Base-by-base conservation (phyloP, 2,329 filamentous ascomycete genomes). In the Neofusicoccum parvum region DNA sequence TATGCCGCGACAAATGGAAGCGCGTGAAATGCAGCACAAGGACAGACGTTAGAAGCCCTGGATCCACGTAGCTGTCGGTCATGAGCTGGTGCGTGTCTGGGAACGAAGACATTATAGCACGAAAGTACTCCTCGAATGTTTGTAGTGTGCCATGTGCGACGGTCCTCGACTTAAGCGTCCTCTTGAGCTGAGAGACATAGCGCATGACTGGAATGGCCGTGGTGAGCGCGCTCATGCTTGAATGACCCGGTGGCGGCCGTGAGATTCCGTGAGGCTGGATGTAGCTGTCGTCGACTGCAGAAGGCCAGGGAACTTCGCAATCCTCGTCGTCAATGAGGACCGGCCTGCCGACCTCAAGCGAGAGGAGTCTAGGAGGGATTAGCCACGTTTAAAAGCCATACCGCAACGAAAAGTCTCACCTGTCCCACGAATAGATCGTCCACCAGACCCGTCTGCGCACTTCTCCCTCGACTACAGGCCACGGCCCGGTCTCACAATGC, bases 391-490 rank as follows among this genome's bases (percentile, higher is more conserved):
- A 43, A 56, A 46, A n/a, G 11, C 15, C 14, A 5, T 17, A 14
- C 12, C 5, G 37, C 37, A 14, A 1, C 43, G 41, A 7, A 10
- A 5, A 32, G 11, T 74, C 82, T 73, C 75, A 89, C 87, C 93
- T 88, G 79, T 99, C 95, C 80, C 94, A 88, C 50, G 92, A 87
- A 78, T 98, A 98, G 65, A 97, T 87, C 14, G 92, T 88, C 93
- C 95, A 99, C 94, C 94, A 99, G 2, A 95, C 87, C 64, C 94
- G 86, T 67, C 91, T 88, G 64, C 94, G 88, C 87, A 94, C 93
- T 77, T 98, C 94, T 11, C 87, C 87, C 72, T 97, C 93, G 14
- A 96, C 82, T 1, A 88, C 83, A 2, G 90, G 85, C 84, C 90
- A 92, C 0, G 88, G 85, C 0, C 89, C 90, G 1, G 87, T 86